Percentiles rank a stretch among this genome's conserved stretches.
Conservation (phyloP, 192 early-diverging fungal genomes). For the Lunasporangiospora selenospora region DNA sequence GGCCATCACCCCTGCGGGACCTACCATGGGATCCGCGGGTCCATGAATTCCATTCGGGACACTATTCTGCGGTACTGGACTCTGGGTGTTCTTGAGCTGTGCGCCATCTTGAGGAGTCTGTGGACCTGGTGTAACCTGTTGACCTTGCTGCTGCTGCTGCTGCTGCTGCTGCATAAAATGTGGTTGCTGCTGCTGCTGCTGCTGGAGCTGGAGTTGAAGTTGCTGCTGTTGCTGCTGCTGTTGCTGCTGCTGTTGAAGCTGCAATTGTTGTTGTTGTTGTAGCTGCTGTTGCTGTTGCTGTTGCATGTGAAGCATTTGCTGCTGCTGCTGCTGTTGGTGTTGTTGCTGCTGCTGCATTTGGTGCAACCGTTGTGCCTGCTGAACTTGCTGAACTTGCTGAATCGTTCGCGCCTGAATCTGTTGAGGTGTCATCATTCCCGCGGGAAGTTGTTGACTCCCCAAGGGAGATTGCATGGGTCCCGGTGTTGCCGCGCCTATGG, state of each 20-base stretch:
- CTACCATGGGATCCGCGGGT: constrained; percentile 4
- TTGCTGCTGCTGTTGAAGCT: constrained; percentile 9
- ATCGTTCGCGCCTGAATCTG: constrained; percentile 4
- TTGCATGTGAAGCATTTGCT: constrained; percentile 10
- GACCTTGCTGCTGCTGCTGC: constrained; percentile 9
- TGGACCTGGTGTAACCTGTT: constrained; percentile 10
- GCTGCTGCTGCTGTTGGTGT: constrained; percentile 10
- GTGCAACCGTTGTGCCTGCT: background rate
- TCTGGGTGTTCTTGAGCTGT: constrained; percentile 29
- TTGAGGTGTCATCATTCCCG: constrained; percentile 6
- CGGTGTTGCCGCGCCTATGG: constrained; percentile 2
- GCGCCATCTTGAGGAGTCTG: constrained; percentile 39
- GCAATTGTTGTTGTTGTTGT: constrained; percentile 5
- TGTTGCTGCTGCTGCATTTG: constrained; percentile 11
- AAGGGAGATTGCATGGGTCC: constrained; percentile 6
- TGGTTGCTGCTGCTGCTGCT: constrained; percentile 17
- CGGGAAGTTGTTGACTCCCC: constrained; percentile 10
- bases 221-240: constrained; percentile 35
- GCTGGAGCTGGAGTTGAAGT: constrained; percentile 23
- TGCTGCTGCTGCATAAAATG: constrained; percentile 10
- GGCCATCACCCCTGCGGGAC: background rate
- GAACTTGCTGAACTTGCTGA: constrained; percentile 3
- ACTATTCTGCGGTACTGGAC: constrained; percentile 27
- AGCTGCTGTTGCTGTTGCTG: constrained; percentile 7
- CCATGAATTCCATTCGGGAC: constrained; percentile 21